Conservation (phyloP, 129 eudicot species). For the Flaveria robusta region DNA sequence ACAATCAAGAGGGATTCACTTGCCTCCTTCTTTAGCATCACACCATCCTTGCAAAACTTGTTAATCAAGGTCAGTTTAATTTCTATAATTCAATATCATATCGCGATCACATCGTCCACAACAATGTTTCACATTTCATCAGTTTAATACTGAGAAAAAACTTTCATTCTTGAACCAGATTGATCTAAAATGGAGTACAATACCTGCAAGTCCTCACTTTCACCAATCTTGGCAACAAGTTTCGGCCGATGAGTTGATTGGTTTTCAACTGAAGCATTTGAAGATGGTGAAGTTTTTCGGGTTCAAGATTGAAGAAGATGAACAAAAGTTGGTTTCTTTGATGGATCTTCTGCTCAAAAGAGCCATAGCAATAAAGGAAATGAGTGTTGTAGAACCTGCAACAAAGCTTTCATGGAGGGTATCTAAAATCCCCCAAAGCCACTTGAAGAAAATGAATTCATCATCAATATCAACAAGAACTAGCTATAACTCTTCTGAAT, state of each 20-base stretch:
- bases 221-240: conserved; percentile 36
- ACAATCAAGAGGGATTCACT: conserved; percentile 34
- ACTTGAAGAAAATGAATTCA: conserved; percentile 25
- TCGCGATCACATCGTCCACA: too few relatives aligned
- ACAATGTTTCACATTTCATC: too few relatives aligned
- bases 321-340: conserved; percentile 24
- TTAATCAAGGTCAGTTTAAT: conserved; percentile 31
- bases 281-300: conserved; percentile 27
- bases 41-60: conserved; percentile 42
- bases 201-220: conserved; percentile 14
- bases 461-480: conserved; percentile 18
- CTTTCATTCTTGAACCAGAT: conserved; percentile 25
- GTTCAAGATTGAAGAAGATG: conserved; percentile 29
- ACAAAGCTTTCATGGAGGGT: conserved; percentile 36
- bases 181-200: conserved; percentile 10
- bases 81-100: not conserved
- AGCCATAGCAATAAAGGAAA: conserved; percentile 39
- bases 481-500: conserved; percentile 19
- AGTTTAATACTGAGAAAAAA: not conserved
- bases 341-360: conserved; percentile 47
- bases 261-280: conserved; percentile 32
- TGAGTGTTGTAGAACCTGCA: conserved; percentile 30
- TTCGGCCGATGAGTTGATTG: conserved; percentile 7
- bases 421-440: conserved; percentile 40
- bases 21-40: conserved; percentile 42